phyloP scores from a whole-genome alignment of 805 yeast genomes.

The Starmerella stellata region DNA sequence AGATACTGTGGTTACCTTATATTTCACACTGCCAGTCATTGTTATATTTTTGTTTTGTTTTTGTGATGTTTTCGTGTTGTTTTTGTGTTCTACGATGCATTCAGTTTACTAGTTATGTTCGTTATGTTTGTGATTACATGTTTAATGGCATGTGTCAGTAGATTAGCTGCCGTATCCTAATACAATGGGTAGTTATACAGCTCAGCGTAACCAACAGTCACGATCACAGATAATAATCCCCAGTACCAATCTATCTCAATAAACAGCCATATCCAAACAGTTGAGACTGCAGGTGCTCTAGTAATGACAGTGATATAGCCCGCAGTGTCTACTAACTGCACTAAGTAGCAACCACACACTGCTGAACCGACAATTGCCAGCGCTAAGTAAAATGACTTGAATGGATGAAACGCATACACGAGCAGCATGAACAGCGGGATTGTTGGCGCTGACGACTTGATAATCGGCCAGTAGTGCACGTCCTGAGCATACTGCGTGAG shows the following conservation, averaged over 20 bases:
- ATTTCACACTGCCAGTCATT: too few relatives aligned
- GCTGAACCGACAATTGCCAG: conserved; percentile 15
- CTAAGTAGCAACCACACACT: conserved; percentile 22
- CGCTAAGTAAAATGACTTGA: conserved; percentile 11
- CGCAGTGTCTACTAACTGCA: conserved; percentile 21
- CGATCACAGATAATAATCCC: conserved; percentile 18
- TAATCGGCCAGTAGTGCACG: conserved; percentile 6
- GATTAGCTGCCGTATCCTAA: too few relatives aligned
- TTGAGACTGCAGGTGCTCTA: conserved; percentile 27
- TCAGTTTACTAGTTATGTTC: too few relatives aligned
- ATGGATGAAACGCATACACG: conserved; percentile 18
- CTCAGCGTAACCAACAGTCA: conserved; percentile 17
- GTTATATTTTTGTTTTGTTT: too few relatives aligned
- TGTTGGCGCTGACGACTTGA: conserved; percentile 15
- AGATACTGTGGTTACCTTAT: too few relatives aligned
- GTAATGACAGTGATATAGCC: conserved; percentile 27
- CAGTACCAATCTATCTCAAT: conserved; percentile 26
- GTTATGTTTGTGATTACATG: too few relatives aligned
- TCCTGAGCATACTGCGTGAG: conserved; percentile 24
- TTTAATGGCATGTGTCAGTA: too few relatives aligned
- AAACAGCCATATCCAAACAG: conserved; percentile 27
- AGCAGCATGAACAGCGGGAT: conserved; percentile 21
- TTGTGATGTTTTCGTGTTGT: too few relatives aligned
- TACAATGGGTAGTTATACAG: conserved; percentile 9
- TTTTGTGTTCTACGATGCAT: too few relatives aligned